Conservation (phyloP, 1,284 basidiomycete genomes). For the Porodaedalea pini region DNA sequence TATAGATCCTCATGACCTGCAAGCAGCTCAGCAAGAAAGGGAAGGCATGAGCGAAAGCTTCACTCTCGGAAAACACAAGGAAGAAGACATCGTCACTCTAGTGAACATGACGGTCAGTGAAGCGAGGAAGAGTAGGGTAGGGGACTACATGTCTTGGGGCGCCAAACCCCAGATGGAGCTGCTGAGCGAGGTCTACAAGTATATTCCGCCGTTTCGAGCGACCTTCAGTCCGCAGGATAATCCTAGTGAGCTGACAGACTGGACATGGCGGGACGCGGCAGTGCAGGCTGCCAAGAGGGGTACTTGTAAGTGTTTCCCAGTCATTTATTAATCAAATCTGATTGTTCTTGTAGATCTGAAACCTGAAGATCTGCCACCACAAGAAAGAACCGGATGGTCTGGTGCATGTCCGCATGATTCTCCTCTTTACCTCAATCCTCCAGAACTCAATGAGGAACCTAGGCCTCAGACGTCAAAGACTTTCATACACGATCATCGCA, state of each 20-base stretch:
- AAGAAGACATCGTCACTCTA: slow-evolving; percentile 29
- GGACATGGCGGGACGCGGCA: slow-evolving; percentile 26
- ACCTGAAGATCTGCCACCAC: slow-evolving; percentile 33
- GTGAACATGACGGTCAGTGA: slow-evolving; percentile 34
- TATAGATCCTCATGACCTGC: slow-evolving; percentile 44
- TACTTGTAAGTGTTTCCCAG: slow-evolving; percentile 26
- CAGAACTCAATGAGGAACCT: slow-evolving; percentile 16
- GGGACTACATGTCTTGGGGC: slow-evolving; percentile 14
- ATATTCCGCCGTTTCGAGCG: slow-evolving; percentile 30
- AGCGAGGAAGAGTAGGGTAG: slow-evolving; percentile 19
- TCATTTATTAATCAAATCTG: not conserved
- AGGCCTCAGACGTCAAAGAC: slow-evolving; percentile 35
- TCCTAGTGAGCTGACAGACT: slow-evolving; percentile 29
- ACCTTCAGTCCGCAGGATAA: slow-evolving; percentile 32
- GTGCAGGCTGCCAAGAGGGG: slow-evolving; percentile 29
- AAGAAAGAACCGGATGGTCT: slow-evolving; percentile 37
- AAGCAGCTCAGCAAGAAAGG: slow-evolving; percentile 33
- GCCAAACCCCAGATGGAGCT: slow-evolving; percentile 14
- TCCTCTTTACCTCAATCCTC: slow-evolving; percentile 30
- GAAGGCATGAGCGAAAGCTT: slow-evolving; percentile 37
- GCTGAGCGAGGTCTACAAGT: slow-evolving; percentile 15
- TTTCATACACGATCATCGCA: slow-evolving; percentile 46
- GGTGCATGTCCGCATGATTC: slow-evolving; percentile 41
- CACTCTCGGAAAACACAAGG: slow-evolving; percentile 35
- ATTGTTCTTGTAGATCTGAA: slow-evolving; percentile 33